Percentiles rank a stretch among this genome's conserved stretches.
Conservation (phyloP, 2,329 filamentous ascomycete species). For the Diplodia mutila region DNA sequence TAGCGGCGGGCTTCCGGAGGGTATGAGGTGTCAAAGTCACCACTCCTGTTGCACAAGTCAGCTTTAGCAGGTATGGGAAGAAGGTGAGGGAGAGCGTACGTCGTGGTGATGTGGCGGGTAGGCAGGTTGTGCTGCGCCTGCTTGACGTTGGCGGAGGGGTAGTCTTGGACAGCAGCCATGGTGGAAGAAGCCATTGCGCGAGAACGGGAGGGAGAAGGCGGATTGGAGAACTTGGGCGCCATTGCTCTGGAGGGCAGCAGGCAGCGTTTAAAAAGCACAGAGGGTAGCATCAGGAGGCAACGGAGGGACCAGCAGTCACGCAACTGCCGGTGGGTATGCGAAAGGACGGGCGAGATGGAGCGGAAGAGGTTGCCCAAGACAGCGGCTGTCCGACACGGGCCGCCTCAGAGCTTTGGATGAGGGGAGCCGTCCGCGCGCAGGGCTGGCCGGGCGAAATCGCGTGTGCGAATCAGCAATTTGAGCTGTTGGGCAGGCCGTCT, state of each 20-base stretch:
- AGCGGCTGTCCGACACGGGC: conserved; percentile 19
- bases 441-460: conserved; percentile 20
- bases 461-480: conserved; percentile 17
- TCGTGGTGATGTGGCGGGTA: conserved; percentile 44
- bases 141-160: conserved; percentile 40
- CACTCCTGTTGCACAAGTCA: conserved; percentile 37
- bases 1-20: conserved; percentile 54
- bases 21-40: conserved; percentile 56
- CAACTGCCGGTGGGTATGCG: conserved; percentile 22
- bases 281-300: conserved; percentile 15
- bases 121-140: conserved; percentile 37
- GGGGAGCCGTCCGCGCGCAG: conserved; percentile 25
- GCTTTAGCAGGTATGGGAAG: background rate
- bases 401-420: conserved; percentile 18
- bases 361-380: conserved; percentile 21
- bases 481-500: conserved; percentile 24
- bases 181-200: conserved; percentile 21
- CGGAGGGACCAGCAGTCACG: conserved; percentile 22
- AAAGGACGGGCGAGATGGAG: conserved; percentile 13
- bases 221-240: conserved; percentile 8
- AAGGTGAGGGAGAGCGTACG: conserved; percentile 33
- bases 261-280: conserved; percentile 19
- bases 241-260: conserved; percentile 10
- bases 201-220: background rate
- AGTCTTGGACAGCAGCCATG: conserved; percentile 27